Base-by-base conservation (phyloP, 1,284 basidiomycete species). In the Cutaneotrichosporon sp. region DNA sequence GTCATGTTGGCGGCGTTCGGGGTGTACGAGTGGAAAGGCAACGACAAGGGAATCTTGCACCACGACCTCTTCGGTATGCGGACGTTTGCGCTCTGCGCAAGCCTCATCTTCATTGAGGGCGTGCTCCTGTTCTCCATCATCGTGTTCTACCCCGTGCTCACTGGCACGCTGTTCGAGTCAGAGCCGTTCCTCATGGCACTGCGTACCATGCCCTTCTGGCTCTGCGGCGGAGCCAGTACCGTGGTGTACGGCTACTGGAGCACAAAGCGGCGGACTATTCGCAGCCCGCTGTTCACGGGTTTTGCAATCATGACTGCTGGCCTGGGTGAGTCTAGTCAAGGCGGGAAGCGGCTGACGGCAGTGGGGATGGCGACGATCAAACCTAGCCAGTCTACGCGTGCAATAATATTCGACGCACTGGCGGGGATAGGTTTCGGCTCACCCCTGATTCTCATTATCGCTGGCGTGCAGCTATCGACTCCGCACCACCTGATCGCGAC, bases 401-500 rank as follows among this genome's bases (percentile, higher is more conserved):
- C 37, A 4, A 17, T 56, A 21, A 37, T 49, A 1, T 57, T 56
- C 40, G 44, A 59, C 30, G 58, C 18, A 7, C 26, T 64, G 1
- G 46, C 55, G 5, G 62, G 62, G 7, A 26, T 64, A 8, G 60
- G 62, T n/a, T 61, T 61, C 37, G 58, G 49, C 5, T 43, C 51
- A 8, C 62, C 60, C 1, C 56, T 64, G 34, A 54, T 64, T 22
- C 54, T 64, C 3, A 48, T 61, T 33, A 59, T 64, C 21, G 46
- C 60, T 4, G 45, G 51, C 18, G 56, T 58, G 0, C 62, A 64
- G 45, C 45, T 64, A 13, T 49, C 62, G 1, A 58, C 51, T 1
- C 62, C 62, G 8, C 62, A 60, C 37, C 52, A 59, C 23, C 55
- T 61, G n/a, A 63, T 63, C 40, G 62, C 59, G 9, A 59, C 58